These are phyloP conservation scores for Rosa hybrid DNA, from an alignment of 331 rosid genomes.

Conservation along the genomic window DNA sequence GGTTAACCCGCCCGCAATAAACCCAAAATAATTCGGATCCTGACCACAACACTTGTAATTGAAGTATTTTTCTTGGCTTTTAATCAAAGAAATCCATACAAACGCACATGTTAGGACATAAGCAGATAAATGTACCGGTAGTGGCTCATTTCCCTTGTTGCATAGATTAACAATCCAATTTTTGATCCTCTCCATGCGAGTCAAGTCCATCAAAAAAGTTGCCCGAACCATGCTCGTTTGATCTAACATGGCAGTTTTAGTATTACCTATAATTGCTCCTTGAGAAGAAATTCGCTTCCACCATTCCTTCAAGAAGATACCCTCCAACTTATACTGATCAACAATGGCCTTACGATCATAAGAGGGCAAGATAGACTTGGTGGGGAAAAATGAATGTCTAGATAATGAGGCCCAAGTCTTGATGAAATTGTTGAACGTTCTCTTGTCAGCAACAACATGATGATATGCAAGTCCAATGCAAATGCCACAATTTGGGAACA, in stretches of 20 bases:
- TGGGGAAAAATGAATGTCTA: not conserved
- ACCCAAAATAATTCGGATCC: constrained; percentile 42
- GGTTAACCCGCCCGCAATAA: constrained; percentile 48
- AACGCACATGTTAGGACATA: constrained; percentile 47
- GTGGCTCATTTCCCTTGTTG: constrained; percentile 21
- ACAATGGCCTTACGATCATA: constrained; percentile 41
- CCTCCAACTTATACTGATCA: constrained; percentile 32
- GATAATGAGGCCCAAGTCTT: constrained; percentile 49
- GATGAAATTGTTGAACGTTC: constrained; percentile 54
- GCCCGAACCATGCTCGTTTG: constrained; percentile 30
- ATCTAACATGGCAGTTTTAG: not conserved
- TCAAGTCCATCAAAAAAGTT: constrained; percentile 35
- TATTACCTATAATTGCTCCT: not conserved
- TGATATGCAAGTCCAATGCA: constrained; percentile 46
- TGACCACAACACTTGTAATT: not conserved
- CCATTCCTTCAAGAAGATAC: constrained; percentile 43
- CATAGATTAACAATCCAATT: constrained; percentile 26
- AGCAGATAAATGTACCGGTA: constrained; percentile 36
- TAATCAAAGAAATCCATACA: constrained; percentile 46
- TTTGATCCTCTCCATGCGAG: constrained; percentile 34
- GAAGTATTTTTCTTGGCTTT: constrained; percentile 20
- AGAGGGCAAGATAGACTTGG: not conserved
- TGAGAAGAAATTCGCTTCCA: constrained; percentile 13
- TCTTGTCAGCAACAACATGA: constrained; percentile 39
- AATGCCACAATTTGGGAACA: constrained; percentile 46